phyloP scores from a whole-genome alignment of 129 eudicot species.

The Heracleum sosnowskyi region DNA sequence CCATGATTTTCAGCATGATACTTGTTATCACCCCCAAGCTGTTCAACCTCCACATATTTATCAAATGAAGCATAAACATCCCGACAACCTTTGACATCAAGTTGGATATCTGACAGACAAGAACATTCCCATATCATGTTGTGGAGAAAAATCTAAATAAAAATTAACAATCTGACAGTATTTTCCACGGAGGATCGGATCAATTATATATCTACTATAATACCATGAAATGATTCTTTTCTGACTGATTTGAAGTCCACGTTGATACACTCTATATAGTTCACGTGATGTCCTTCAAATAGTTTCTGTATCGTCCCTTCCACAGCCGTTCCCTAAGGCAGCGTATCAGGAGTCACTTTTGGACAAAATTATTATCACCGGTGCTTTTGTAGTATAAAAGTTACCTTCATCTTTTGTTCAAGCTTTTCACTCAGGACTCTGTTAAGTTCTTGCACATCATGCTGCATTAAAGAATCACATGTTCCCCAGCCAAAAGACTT shows the following conservation, averaged over 20 bases:
- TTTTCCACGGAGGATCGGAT: background rate
- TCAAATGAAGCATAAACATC: conserved; percentile 98
- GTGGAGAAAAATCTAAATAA: background rate
- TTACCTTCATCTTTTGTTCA: conserved; percentile 96
- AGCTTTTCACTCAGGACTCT: conserved; percentile 96
- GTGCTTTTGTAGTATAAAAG: background rate
- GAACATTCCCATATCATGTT: background rate
- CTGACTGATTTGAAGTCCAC: conserved; percentile 90
- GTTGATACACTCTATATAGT: conserved; percentile 86
- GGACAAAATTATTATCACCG: background rate
- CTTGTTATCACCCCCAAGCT: conserved; percentile 88
- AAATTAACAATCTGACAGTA: background rate
- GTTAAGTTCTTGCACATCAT: conserved; percentile 94
- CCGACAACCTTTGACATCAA: conserved; percentile 91
- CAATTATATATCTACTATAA: background rate
- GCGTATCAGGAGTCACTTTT: background rate
- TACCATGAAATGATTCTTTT: conserved; percentile 95
- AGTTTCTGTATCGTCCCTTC: conserved; percentile 94
- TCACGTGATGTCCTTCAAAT: conserved; percentile 97
- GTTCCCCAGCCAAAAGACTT: conserved; percentile 98
- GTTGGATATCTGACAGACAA: conserved; percentile 76
- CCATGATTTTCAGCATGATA: conserved; percentile 94
- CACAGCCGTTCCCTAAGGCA: conserved; percentile 77
- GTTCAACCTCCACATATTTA: conserved; percentile 94
- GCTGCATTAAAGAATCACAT: conserved; percentile 88